These are phyloP conservation scores for Lipomyces sp. DNA, from an alignment of 805 yeast genomes.

Conservation along the genomic window DNA sequence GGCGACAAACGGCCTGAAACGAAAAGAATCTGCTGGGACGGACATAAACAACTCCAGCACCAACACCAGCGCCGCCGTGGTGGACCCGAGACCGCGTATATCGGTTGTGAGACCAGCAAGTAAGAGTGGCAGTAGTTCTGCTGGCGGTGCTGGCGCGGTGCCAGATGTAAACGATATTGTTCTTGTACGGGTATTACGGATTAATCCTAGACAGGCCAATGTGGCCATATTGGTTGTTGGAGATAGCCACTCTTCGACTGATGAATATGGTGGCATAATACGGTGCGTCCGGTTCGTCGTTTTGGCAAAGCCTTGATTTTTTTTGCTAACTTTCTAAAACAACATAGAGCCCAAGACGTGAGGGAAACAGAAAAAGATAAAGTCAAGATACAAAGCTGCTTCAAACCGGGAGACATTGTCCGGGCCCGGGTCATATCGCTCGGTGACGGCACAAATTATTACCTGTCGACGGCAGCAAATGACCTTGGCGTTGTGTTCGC, in stretches of 20 bases:
- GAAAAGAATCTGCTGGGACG: constrained; percentile 24
- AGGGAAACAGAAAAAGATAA: constrained; percentile 89
- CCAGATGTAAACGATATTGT: constrained; percentile 89
- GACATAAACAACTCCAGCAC: no score
- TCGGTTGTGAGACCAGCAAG: constrained; percentile 43
- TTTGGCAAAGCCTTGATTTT: not conserved
- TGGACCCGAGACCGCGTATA: constrained; percentile 39
- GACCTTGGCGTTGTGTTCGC: constrained; percentile 96
- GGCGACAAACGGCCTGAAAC: not conserved
- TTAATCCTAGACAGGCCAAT: constrained; percentile 70
- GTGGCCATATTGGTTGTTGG: constrained; percentile 78
- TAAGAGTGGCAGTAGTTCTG: constrained; percentile 22
- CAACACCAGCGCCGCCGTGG: not conserved
- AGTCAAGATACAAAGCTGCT: constrained; percentile 76
- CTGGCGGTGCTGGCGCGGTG: constrained; percentile 42
- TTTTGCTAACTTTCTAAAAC: not conserved
- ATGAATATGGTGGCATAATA: constrained; percentile 40
- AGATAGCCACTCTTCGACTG: constrained; percentile 44
- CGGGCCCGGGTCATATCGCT: constrained; percentile 75
- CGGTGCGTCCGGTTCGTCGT: constrained; percentile 24
- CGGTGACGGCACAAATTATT: constrained; percentile 94
- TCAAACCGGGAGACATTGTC: constrained; percentile 90
- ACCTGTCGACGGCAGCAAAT: constrained; percentile 84
- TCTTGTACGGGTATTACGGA: constrained; percentile 70
- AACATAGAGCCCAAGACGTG: constrained; percentile 75